Percentiles rank a stretch among this genome's conserved stretches.
Conservation (phyloP, 2,329 filamentous ascomycete genomes). For the Mariannaea sp. region DNA sequence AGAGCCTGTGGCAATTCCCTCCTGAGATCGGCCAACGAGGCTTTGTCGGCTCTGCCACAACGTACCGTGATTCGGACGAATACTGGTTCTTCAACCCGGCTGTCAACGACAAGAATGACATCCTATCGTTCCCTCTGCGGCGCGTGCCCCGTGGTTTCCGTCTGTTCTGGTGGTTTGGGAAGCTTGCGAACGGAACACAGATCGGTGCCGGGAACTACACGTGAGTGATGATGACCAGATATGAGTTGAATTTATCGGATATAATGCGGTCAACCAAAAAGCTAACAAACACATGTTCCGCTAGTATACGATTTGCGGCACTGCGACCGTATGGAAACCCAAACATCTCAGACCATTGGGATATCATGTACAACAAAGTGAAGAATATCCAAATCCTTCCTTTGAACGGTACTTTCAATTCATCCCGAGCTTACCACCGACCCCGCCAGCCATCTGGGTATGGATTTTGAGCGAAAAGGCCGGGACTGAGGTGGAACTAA, state of each 20-base stretch:
- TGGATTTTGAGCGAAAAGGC: background rate
- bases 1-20: constrained; percentile 50
- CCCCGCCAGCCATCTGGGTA: constrained; percentile 9
- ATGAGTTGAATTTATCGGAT: too few species aligned
- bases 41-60: constrained; percentile 51
- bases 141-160: constrained; percentile 42
- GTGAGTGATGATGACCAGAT: too few species aligned
- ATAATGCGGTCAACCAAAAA: background rate
- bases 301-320: constrained; percentile 49
- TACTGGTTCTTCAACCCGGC: constrained; percentile 44
- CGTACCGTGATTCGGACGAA: constrained; percentile 42
- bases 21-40: constrained; percentile 44
- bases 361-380: constrained; percentile 43
- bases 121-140: constrained; percentile 45
- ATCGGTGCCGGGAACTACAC: constrained; percentile 49
- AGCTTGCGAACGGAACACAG: constrained; percentile 47
- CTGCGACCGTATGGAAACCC: constrained; percentile 49
- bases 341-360: constrained; percentile 48
- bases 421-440: constrained; percentile 26
- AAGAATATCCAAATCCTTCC: constrained; percentile 44
- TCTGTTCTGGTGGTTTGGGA: constrained; percentile 50
- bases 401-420: constrained; percentile 37
- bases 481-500: background rate
- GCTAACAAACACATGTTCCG: constrained; percentile 16
- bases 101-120: constrained; percentile 45